phyloP scores from a whole-genome alignment of 2,329 filamentous ascomycete genomes.

The Emergomyces pasteurianus region DNA sequence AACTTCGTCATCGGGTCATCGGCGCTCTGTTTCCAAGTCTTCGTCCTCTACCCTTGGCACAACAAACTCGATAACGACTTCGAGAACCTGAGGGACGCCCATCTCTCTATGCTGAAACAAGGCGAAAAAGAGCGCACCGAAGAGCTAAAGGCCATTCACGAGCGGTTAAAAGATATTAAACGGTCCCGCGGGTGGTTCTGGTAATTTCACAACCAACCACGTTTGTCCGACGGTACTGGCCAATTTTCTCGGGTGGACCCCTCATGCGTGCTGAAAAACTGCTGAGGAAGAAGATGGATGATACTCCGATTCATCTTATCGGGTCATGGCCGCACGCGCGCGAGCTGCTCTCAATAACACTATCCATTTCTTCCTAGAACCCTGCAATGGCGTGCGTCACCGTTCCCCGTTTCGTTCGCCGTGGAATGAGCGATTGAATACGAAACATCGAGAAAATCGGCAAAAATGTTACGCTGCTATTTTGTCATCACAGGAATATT shows the following conservation, averaged over 20 bases:
- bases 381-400: background rate
- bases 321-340: background rate
- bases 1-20: constrained; percentile 56
- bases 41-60: constrained; percentile 61
- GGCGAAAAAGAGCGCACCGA: constrained; percentile 5
- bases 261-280: background rate
- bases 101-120: constrained; percentile 28
- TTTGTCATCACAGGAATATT: too few relatives aligned
- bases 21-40: constrained; percentile 55
- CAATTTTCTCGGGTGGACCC: background rate
- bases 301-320: background rate
- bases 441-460: too few relatives aligned
- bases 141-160: constrained; percentile 7
- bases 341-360: background rate
- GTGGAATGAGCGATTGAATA: too few relatives aligned
- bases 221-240: background rate
- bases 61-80: constrained; percentile 53
- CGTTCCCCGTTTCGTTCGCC: background rate
- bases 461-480: too few relatives aligned
- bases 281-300: background rate
- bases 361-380: background rate
- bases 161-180: constrained; percentile 6
- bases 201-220: background rate
- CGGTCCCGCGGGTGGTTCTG: background rate
- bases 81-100: constrained; percentile 46